phyloP scores from a whole-genome alignment of 2,329 filamentous ascomycete species.

The Clarireedia homoeocarpa region DNA sequence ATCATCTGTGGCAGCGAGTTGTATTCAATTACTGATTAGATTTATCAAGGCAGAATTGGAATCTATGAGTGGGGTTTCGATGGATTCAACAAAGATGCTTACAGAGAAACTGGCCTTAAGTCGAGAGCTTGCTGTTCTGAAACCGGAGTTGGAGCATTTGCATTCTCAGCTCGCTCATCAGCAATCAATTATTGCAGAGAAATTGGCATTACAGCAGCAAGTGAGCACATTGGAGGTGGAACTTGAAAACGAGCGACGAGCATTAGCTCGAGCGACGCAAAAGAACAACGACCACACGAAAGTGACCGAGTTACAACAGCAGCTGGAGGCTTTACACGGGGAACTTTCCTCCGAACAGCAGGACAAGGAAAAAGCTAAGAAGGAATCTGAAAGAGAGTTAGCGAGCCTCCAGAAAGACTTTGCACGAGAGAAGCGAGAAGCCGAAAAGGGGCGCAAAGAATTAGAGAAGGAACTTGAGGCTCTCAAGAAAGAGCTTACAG shows the following conservation, averaged over 20 bases:
- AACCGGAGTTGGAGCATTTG: constrained; percentile 55
- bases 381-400: constrained; percentile 31
- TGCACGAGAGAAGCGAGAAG: constrained; percentile 27
- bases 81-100: constrained; percentile 63
- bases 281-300: constrained; percentile 35
- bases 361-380: constrained; percentile 22
- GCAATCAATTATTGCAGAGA: constrained; percentile 66
- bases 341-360: constrained; percentile 29
- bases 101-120: constrained; percentile 55
- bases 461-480: constrained; percentile 25
- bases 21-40: background rate
- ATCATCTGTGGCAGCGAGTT: constrained; percentile 4
- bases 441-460: constrained; percentile 16
- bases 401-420: constrained; percentile 32
- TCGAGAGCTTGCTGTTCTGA: constrained; percentile 49
- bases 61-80: constrained; percentile 56
- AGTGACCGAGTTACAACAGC: constrained; percentile 34
- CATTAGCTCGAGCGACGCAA: constrained; percentile 47
- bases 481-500: constrained; percentile 26
- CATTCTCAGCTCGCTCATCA: constrained; percentile 51
- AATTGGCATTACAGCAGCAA: constrained; percentile 71
- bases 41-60: constrained; percentile 58
- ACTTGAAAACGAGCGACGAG: constrained; percentile 73
- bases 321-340: constrained; percentile 32
- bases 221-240: constrained; percentile 71